These are phyloP conservation scores for Venturia nashicola DNA, from an alignment of 2,329 filamentous ascomycete species.

Conservation along the genomic window DNA sequence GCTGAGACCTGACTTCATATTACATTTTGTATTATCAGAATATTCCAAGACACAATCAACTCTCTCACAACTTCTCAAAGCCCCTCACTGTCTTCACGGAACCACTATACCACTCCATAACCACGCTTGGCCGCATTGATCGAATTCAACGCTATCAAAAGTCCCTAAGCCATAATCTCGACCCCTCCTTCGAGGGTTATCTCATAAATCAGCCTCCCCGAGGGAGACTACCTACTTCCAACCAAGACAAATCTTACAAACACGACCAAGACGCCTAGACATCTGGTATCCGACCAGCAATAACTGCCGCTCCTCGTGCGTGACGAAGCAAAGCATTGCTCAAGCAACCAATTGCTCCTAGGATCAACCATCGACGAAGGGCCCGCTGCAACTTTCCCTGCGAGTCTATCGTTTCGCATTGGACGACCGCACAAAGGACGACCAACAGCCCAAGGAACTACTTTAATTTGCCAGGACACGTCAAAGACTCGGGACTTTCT, in stretches of 20 bases:
- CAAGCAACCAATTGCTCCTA: background rate
- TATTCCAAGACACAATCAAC: background rate
- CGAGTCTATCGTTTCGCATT: background rate
- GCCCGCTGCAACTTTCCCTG: background rate
- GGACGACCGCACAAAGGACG: background rate
- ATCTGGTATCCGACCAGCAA: too few species aligned
- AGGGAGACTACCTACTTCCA: background rate
- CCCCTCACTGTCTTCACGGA: background rate
- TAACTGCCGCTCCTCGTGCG: too few species aligned
- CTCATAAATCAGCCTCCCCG: too few species aligned
- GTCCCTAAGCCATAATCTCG: background rate
- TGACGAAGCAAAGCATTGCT: background rate
- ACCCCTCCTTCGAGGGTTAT: conserved; percentile 2
- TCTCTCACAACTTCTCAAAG: background rate
- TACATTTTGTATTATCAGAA: too few species aligned
- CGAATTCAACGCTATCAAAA: background rate
- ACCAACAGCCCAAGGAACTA: background rate
- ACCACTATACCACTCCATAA: background rate
- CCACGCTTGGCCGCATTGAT: background rate
- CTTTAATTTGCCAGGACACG: background rate
- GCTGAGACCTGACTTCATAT: background rate
- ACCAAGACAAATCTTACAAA: background rate
- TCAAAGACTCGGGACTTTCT: background rate
- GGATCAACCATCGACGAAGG: background rate
- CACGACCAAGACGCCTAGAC: background rate